Evolutionary conservation across 2,329 filamentous ascomycete species (phyloP).

Genomic region (Salinomyces thailandicus): DNA sequence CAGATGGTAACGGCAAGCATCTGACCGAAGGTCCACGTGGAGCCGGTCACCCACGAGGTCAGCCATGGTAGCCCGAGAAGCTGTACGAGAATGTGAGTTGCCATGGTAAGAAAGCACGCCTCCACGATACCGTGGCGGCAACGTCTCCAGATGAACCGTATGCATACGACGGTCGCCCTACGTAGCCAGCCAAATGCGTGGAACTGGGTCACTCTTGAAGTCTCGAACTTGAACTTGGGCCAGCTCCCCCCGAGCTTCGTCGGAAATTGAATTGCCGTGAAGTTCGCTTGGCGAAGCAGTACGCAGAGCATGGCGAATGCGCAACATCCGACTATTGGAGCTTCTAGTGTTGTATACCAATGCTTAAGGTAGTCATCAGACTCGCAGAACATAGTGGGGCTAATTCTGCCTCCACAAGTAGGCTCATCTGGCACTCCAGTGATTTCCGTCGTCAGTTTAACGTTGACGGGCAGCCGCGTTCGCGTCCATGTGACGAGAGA

Average conservation of each 20-base stretch:
- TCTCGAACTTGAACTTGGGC: background rate
- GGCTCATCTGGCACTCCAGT: background rate
- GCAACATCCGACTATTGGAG: background rate
- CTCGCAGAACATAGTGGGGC: background rate
- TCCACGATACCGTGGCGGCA: background rate
- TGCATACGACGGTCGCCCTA: background rate
- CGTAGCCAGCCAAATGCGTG: background rate
- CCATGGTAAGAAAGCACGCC: background rate
- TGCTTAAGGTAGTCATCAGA: background rate
- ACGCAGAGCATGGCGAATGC: background rate
- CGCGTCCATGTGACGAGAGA: background rate
- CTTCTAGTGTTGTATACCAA: background rate
- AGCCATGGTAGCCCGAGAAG: background rate
- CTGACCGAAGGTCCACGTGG: conserved; percentile 10
- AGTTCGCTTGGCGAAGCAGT: background rate
- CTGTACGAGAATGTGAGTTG: background rate
- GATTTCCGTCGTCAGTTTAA: background rate
- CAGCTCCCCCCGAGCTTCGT: background rate
- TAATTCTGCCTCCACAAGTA: conserved; percentile 6
- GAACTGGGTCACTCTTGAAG: background rate
- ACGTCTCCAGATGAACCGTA: background rate
- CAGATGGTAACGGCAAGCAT: conserved; percentile 11
- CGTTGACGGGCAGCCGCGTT: background rate
- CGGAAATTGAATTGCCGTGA: background rate
- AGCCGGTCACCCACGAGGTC: conserved; percentile 1